Evolutionary conservation across 2,329 filamentous ascomycete species (phyloP).

Genomic region (Fusarium pininemorale): DNA sequence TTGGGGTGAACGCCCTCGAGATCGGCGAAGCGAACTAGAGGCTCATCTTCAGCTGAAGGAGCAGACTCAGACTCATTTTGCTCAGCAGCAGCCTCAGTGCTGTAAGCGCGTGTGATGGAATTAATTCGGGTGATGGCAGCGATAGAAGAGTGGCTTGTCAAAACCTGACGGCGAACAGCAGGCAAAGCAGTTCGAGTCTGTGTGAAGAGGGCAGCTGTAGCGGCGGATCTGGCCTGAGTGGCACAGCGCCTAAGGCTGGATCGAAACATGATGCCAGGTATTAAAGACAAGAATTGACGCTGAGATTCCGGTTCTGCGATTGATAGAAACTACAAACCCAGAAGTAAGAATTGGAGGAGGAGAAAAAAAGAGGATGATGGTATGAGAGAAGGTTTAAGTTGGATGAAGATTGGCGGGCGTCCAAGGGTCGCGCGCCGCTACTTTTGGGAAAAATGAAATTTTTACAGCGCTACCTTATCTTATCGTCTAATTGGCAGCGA

Average conservation of each 20-base stretch:
- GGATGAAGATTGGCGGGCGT: slow-evolving; percentile 25
- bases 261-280: slow-evolving; percentile 45
- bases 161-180: slow-evolving; percentile 35
- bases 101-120: slow-evolving; percentile 49
- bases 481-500: slow-evolving; percentile 5
- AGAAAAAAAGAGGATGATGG: slow-evolving; percentile 3
- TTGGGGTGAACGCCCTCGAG: slow-evolving; percentile 67
- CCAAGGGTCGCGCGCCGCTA: slow-evolving; percentile 23
- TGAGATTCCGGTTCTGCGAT: slow-evolving; percentile 13
- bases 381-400: slow-evolving; percentile 21
- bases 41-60: slow-evolving; percentile 29
- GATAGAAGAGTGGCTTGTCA: slow-evolving; percentile 29
- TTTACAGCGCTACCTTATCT: slow-evolving; percentile 21
- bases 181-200: slow-evolving; percentile 43
- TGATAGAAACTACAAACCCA: slow-evolving; percentile 8
- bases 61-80: slow-evolving; percentile 19
- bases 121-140: slow-evolving; percentile 36
- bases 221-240: slow-evolving; percentile 47
- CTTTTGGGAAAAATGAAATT: slow-evolving; percentile 11
- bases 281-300: not conserved
- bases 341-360: slow-evolving; percentile 8
- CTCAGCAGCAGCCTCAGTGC: slow-evolving; percentile 49
- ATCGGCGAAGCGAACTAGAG: slow-evolving; percentile 55
- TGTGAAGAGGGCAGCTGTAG: slow-evolving; percentile 43
- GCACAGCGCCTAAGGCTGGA: slow-evolving; percentile 53